Evolutionary conservation across 192 early-diverging fungal genomes (phyloP), one percentile per base, ranked within the genome.

Genomic region (Backusella westeae): DNA sequence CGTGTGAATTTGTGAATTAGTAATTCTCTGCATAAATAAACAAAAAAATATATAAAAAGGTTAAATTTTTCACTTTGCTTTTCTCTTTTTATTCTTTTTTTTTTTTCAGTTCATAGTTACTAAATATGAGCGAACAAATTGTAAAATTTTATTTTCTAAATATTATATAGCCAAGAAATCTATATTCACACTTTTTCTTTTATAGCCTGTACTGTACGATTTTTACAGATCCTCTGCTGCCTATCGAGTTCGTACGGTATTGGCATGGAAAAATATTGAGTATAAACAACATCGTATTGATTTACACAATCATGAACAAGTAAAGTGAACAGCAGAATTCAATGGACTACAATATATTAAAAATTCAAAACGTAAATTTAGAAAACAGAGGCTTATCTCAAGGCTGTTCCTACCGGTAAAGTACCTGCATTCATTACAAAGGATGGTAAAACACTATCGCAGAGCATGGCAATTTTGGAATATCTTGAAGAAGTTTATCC

Each of bases 391-490:
- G 83, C 87, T 52, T 96, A 95, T 78, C 68, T 67, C 19, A 73
- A 81, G 15, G 73, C 91, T 69, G 96, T 96, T 78, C 94, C 96
- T 1, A 77, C 77, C 69, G 84, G 83, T 44, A 78, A 88, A 1
- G 89, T 96, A 3, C 96, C 95, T 34, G 83, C 88, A 12, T 86
- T 94, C 34, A 66, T 87, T 15, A 87, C 90, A 38, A 78, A 80
- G 44, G 84, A 82, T 34, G 90, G 91, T 4, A 71, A 83, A 26
- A 73, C 67, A 3, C 63, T 94, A 44, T 83, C 75, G 36, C 90
- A 96, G 85, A 94, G 93, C 6, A 75, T 90, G 23, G 91, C 94
- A 17, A 96, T 98, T 59, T 73, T 96, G 23, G 96, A 98, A 78
- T 95, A 94, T 77, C 83, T 98, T 4, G 96, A 98, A 59, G 96